Base-by-base conservation (phyloP, 2,329 filamentous ascomycete genomes). In the Trichoderma citrinoviride region DNA sequence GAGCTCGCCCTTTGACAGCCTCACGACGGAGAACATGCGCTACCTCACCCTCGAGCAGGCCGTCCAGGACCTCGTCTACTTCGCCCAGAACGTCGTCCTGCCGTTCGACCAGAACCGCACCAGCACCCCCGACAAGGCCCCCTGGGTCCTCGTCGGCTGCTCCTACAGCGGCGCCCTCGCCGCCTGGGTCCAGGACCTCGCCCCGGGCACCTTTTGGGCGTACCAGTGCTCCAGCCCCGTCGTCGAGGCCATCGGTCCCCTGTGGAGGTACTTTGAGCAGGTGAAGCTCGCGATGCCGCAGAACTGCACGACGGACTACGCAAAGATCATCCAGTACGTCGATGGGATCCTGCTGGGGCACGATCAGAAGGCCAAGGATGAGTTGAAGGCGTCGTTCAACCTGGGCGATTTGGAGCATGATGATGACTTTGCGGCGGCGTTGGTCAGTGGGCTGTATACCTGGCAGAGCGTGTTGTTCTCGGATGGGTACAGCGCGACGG, bases 11-110 rank as follows among this genome's bases (percentile, higher is more conserved):
- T 84, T 83, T 0, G 73, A 80, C 3, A 82, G 91, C 71, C 80
- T 93, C 61, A 81, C 77, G 70, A 89, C 86, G 0, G 79, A 89
- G 72, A 91, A 84, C 68, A 77, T 95, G 67, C 86, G 90, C 3
- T 93, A 93, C 78, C 79, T 94, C 72, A 90, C 90, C 1, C 92
- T 91, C 1, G 88, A 93, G 69, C 90, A 95, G 75, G 85, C 90
- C 0, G 73, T 95, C 56, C 89, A 89, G 7, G 92, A 96, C 72
- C 84, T 88, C 61, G 87, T 86, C 12, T 93, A 90, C 75, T 94
- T 95, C 75, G 90, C 91, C 0, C 77, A 85, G 64, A 84, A 93
- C 67, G 82, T 92, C 60, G 80, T 85, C 47, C 91, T 92, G 65
- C 80, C 85, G 0, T 90, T 90, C 0, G 77, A 92, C 21, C 85